Base-by-base conservation (phyloP, 257 asterid species). In the Fraxinus pennsylvanica region DNA sequence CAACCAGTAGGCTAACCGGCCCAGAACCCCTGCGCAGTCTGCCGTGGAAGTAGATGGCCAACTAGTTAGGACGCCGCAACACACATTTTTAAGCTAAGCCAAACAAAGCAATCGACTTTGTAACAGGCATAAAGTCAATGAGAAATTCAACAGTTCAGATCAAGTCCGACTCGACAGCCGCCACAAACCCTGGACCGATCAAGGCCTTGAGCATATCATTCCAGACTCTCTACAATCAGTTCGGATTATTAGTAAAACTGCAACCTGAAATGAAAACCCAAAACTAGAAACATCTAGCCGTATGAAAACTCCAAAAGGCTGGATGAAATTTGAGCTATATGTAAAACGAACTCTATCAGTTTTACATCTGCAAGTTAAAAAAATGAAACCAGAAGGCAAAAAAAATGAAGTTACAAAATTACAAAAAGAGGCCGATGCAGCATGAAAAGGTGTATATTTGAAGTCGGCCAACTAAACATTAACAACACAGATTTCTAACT, bases 381-480 rank as follows among this genome's bases (percentile, higher is more conserved):
- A 63, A 22, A 8, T 63, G 69, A 25, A 22, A 63, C 33, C 69
- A 22, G 10, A 25, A 27, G 35, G 35, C 35, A 9, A 61, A 63
- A 63, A 63, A 63, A 63, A 3, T 27, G 12, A 63, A 63, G 36
- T 63, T 63, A 63, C 69, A 63, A 63, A 63, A 81, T 81, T 79
- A 73, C 87, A 83, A 82, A 30, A 84, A 43, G 71, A 33, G 81
- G 87, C 87, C 80, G 67, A 73, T 63, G 69, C 74, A 66, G 81
- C 85, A 85, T 81, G 33, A 57, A 61, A 79, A 81, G 82, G 89
- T 85, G 74, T 76, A 82, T 72, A 73, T 80, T 85, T 84, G 72
- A 76, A 65, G 76, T 81, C 82, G 76, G 81, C 89, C 90, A 76
- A 73, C 87, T 87, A 86, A 83, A 80, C 83, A 66, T 85, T 84